Evolutionary conservation across 495 filamentous ascomycete species (phyloP).

Genomic region (Astrocystis sublimbata): DNA sequence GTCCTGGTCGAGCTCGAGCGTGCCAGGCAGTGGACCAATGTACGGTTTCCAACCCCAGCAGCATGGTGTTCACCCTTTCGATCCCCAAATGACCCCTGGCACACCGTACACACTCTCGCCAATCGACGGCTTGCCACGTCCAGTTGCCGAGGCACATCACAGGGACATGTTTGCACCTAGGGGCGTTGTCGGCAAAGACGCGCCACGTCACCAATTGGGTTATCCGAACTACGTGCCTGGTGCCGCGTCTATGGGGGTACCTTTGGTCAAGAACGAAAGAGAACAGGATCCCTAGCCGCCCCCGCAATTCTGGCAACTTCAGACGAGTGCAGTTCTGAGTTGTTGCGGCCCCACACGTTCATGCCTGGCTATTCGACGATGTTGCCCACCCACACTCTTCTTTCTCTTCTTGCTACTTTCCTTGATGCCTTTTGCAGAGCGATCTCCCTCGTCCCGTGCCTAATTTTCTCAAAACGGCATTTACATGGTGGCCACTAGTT

Average conservation of each 20-base stretch:
- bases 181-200: constrained; percentile 17
- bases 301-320: background rate
- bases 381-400: no score
- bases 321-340: background rate
- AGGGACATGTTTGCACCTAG: constrained; percentile 25
- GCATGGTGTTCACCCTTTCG: constrained; percentile 9
- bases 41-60: constrained; percentile 35
- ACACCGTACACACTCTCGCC: constrained; percentile 26
- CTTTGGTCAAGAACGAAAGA: constrained; percentile 18
- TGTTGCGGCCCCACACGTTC: no score
- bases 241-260: constrained; percentile 13
- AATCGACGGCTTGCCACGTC: constrained; percentile 35
- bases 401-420: background rate
- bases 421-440: background rate
- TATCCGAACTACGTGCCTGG: constrained; percentile 25
- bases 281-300: background rate
- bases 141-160: constrained; percentile 23
- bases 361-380: no score
- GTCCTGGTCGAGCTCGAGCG: constrained; percentile 31
- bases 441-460: background rate
- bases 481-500: background rate
- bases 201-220: constrained; percentile 6
- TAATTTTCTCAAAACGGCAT: background rate
- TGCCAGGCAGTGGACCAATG: constrained; percentile 29
- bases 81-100: constrained; percentile 20